Conservation (phyloP, 345 rosid genomes). For the Salix udensis region DNA sequence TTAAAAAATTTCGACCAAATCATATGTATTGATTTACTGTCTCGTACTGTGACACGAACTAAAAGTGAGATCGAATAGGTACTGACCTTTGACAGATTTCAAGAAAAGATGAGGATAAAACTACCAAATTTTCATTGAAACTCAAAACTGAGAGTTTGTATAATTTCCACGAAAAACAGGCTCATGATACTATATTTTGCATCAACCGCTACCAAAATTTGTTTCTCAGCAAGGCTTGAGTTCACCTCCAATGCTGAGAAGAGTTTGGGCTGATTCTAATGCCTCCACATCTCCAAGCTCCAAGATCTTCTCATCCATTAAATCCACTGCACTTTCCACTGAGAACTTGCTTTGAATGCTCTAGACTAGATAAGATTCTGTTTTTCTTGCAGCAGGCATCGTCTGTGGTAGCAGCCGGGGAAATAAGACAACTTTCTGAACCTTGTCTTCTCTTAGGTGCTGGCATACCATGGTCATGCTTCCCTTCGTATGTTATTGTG, state of each 20-base stretch:
- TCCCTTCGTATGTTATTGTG: conserved; percentile 16
- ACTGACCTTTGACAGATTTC: too few relatives aligned
- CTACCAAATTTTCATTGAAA: neutral
- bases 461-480: conserved; percentile 26
- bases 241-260: conserved; percentile 22
- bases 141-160: neutral
- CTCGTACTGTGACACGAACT: too few relatives aligned
- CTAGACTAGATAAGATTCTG: neutral
- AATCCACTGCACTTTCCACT: conserved; percentile 1
- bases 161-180: neutral
- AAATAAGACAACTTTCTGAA: neutral
- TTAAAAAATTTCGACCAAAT: too few relatives aligned
- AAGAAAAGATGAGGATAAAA: too few relatives aligned
- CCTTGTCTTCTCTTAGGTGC: conserved; percentile 10
- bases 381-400: neutral
- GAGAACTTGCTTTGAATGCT: neutral
- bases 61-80: too few relatives aligned
- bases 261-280: conserved; percentile 25
- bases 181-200: neutral
- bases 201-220: neutral
- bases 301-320: conserved; percentile 18
- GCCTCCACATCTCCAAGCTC: conserved; percentile 30
- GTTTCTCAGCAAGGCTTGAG: conserved; percentile 1
- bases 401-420: neutral
- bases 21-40: too few relatives aligned